Evolutionary conservation across 139 green algal genomes (phyloP).

Genomic region (Pseudopediastrum boryanum): DNA sequence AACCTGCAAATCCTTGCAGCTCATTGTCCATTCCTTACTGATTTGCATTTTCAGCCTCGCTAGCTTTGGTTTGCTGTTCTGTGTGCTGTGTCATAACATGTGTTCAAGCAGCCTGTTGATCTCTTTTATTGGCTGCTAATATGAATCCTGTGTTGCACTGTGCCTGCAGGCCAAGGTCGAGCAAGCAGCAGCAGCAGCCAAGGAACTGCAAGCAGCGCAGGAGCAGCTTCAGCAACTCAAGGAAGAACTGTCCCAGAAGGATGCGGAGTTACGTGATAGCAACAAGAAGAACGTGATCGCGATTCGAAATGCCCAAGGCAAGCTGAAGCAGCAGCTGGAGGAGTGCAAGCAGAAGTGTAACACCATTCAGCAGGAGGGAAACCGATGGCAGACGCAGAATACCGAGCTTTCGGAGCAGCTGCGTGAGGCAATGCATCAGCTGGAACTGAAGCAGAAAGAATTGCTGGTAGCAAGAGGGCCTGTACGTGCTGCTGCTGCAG

Average conservation of each 20-base stretch:
- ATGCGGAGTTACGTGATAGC: not conserved
- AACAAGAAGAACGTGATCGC: conserved; percentile 16
- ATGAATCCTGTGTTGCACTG: too few species aligned
- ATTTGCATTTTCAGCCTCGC: not conserved
- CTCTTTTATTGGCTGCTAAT: not conserved
- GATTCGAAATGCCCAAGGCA: not conserved
- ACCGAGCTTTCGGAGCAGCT: conserved; percentile 1
- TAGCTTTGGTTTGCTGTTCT: not conserved
- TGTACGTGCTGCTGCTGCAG: not conserved
- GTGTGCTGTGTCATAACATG: not conserved
- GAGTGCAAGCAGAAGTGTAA: not conserved
- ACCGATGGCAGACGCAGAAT: not conserved
- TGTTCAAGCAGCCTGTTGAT: not conserved
- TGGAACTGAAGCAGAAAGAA: not conserved
- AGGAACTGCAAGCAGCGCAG: not conserved
- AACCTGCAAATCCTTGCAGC: not conserved
- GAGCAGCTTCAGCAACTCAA: conserved; percentile 2
- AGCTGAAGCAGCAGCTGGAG: conserved; percentile 9
- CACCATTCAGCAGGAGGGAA: not conserved
- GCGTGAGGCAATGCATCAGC: not conserved
- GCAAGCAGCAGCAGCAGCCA: not conserved
- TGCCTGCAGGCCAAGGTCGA: conserved; percentile 3
- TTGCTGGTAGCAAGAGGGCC: not conserved
- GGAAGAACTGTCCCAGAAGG: not conserved
- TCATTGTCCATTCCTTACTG: not conserved